Conservation (phyloP, 2,329 filamentous ascomycete species). For the Penicillium brevicompactum region DNA sequence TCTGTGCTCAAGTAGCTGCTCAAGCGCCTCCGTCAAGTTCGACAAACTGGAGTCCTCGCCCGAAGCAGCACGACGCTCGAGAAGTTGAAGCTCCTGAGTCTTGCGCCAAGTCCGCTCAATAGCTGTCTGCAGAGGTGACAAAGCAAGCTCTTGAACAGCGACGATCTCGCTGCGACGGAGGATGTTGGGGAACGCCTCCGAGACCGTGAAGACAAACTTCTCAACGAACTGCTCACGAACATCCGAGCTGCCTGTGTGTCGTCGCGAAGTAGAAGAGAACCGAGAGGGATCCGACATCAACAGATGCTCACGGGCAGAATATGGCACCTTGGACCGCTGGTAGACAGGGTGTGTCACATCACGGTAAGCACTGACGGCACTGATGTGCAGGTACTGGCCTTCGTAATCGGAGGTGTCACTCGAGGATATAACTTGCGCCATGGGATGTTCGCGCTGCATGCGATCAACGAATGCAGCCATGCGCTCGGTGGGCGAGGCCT, state of each 20-base stretch:
- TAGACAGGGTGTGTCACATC: conserved; percentile 82
- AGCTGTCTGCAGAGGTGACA: conserved; percentile 81
- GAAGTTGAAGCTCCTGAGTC: conserved; percentile 75
- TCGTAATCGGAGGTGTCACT: conserved; percentile 77
- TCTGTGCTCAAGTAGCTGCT: conserved; percentile 75
- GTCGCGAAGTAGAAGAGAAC: conserved; percentile 76
- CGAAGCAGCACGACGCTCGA: conserved; percentile 74
- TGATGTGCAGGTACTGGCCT: conserved; percentile 86
- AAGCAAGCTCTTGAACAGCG: conserved; percentile 63
- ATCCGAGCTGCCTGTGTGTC: conserved; percentile 67
- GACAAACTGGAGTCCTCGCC: conserved; percentile 71
- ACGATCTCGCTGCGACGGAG: conserved; percentile 84
- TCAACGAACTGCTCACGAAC: conserved; percentile 75
- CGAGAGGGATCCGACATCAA: conserved; percentile 74
- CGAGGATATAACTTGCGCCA: conserved; percentile 75
- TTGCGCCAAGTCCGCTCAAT: conserved; percentile 89
- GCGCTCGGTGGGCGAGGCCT: conserved; percentile 75
- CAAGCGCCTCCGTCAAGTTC: conserved; percentile 73
- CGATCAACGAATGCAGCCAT: conserved; percentile 83
- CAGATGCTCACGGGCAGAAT: conserved; percentile 82
- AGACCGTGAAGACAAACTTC: conserved; percentile 81
- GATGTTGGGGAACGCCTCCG: conserved; percentile 88
- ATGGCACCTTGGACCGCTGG: conserved; percentile 81
- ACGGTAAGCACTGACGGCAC: conserved; percentile 76
- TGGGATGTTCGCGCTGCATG: conserved; percentile 87